phyloP scores from a whole-genome alignment of 345 rosid genomes.

The Erysimum cheiranthoides region DNA sequence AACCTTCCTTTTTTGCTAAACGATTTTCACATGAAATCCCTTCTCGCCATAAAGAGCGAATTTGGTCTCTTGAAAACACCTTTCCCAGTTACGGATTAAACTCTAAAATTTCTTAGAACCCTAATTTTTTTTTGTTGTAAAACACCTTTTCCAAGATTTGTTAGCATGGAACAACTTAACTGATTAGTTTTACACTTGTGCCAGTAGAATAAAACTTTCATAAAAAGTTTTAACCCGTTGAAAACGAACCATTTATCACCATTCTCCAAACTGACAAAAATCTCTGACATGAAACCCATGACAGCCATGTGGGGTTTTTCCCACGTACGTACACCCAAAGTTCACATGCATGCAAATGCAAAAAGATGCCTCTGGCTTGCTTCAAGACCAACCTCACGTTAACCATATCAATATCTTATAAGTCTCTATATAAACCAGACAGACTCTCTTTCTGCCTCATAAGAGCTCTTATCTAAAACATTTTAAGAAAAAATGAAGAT shows the following conservation, averaged over 20 bases:
- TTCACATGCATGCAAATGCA: constrained; percentile 50
- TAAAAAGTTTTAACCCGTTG: neutral
- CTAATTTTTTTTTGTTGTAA: too few species aligned
- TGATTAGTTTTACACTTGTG: neutral
- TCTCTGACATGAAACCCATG: constrained; percentile 42
- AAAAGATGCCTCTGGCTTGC: constrained; percentile 19
- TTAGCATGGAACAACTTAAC: neutral
- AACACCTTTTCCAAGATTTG: too few species aligned
- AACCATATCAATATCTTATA: constrained; percentile 37
- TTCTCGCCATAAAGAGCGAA: neutral
- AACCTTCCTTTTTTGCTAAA: neutral
- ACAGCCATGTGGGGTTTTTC: constrained; percentile 41
- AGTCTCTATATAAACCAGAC: constrained; percentile 34
- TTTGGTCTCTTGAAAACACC: too few species aligned
- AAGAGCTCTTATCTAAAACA: constrained; percentile 14
- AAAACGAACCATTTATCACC: constrained; percentile 17
- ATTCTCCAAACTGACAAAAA: constrained; percentile 37
- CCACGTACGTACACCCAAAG: constrained; percentile 46
- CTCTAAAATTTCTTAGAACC: neutral
- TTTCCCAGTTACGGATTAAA: neutral
- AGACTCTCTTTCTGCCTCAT: constrained; percentile 19
- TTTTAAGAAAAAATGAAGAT: constrained; percentile 39
- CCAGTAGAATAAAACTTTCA: neutral
- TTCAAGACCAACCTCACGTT: constrained; percentile 47
- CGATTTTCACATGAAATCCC: neutral